Evolutionary conservation across 1,284 basidiomycete species (phyloP).

Genomic region (Neonothopanus nambi): DNA sequence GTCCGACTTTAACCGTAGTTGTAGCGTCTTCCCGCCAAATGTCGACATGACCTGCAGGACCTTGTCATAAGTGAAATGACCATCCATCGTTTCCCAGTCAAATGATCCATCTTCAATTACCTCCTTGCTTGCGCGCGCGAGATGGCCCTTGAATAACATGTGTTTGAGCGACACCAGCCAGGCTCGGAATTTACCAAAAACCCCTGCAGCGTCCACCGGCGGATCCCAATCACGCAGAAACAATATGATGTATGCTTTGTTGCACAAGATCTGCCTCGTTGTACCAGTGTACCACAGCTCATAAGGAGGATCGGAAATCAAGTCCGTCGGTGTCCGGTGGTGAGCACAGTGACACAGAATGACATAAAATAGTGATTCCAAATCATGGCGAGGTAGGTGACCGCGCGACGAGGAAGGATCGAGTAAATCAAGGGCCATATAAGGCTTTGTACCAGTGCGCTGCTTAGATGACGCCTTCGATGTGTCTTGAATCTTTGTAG

Average conservation of each 20-base stretch:
- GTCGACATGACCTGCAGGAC: not conserved
- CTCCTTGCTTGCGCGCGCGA: too few species aligned
- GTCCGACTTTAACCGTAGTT: too few species aligned
- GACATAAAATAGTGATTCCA: slow-evolving; percentile 12
- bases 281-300: too few species aligned
- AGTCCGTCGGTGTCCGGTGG: not conserved
- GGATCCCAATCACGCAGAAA: too few species aligned
- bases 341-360: slow-evolving; percentile 2
- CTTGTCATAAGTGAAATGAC: not conserved
- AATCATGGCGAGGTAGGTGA: slow-evolving; percentile 11
- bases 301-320: too few species aligned
- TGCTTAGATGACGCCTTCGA: not conserved
- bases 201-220: too few species aligned
- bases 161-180: too few species aligned
- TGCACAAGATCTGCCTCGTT: too few species aligned
- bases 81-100: not conserved
- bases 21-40: not conserved
- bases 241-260: too few species aligned
- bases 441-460: slow-evolving; percentile 10
- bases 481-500: not conserved
- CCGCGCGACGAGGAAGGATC: not conserved
- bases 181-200: too few species aligned
- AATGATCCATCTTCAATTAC: too few species aligned
- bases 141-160: too few species aligned
- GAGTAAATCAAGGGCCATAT: slow-evolving; percentile 11